These are phyloP conservation scores for Macrophomina pseudophaseolina DNA, from an alignment of 2,329 filamentous ascomycete genomes.

Conservation along the genomic window DNA sequence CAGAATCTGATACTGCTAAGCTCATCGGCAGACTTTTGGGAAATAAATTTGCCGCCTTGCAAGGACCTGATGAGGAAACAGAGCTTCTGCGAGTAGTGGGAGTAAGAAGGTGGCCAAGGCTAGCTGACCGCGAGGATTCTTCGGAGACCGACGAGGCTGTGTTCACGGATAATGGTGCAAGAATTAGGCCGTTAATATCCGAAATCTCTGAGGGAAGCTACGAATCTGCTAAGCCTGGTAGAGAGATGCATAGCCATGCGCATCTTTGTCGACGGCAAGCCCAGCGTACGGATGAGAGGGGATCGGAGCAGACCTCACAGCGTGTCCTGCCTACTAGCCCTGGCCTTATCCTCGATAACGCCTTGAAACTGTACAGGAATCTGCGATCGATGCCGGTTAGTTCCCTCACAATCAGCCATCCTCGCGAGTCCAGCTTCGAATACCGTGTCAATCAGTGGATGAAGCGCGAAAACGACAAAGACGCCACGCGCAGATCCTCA, in stretches of 20 bases:
- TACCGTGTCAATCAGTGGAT: conserved; percentile 14
- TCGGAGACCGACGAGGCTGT: background rate
- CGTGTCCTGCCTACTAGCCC: background rate
- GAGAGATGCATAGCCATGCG: background rate
- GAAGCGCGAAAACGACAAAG: background rate
- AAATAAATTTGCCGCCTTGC: no score
- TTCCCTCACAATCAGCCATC: no score
- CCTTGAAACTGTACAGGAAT: background rate
- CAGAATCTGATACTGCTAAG: background rate
- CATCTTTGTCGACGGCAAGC: background rate
- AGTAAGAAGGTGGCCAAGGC: background rate
- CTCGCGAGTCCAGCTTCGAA: background rate
- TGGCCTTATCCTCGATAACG: background rate
- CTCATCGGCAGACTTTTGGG: background rate
- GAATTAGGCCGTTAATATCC: background rate
- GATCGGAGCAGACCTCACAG: background rate
- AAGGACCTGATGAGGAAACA: background rate
- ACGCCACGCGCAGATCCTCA: background rate
- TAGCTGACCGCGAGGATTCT: no score
- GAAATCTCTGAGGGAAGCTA: background rate
- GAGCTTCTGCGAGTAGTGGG: background rate
- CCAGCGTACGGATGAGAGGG: background rate
- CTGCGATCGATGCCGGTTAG: background rate
- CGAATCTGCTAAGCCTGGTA: background rate
- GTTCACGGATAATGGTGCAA: background rate